Evolutionary conservation across 2,329 filamentous ascomycete species (phyloP).

Genomic region (Emericellopsis cladophorae): DNA sequence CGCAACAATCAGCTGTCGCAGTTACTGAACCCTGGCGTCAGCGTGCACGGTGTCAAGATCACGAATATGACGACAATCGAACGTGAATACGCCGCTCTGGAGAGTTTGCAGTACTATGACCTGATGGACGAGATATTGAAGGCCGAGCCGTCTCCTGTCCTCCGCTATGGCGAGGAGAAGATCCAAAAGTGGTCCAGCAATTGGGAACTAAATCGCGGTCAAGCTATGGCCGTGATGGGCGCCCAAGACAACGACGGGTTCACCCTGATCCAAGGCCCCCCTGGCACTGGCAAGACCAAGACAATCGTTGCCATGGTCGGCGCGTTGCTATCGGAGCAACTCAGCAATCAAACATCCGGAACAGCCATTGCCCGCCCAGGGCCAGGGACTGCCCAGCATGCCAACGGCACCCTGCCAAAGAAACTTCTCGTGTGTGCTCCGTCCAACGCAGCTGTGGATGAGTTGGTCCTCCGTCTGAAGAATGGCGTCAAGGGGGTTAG

Average conservation of each 20-base stretch:
- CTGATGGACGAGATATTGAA: constrained; percentile 83
- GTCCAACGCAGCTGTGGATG: constrained; percentile 95
- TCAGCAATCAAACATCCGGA: constrained; percentile 16
- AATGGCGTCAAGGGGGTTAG: constrained; percentile 66
- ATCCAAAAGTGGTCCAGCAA: constrained; percentile 57
- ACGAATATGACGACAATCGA: constrained; percentile 91
- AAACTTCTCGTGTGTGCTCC: constrained; percentile 96
- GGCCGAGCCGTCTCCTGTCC: constrained; percentile 79
- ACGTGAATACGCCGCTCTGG: constrained; percentile 84
- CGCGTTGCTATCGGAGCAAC: constrained; percentile 42
- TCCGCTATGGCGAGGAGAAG: constrained; percentile 66
- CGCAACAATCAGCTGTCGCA: constrained; percentile 47
- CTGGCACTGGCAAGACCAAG: constrained; percentile 96
- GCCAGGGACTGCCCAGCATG: constrained; percentile 10
- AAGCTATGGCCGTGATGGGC: constrained; percentile 83
- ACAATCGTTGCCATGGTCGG: constrained; percentile 96
- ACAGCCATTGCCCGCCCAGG: constrained; percentile 16
- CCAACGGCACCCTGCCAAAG: constrained; percentile 36
- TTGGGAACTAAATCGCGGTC: constrained; percentile 77
- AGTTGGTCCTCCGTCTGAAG: constrained; percentile 87
- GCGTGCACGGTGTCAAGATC: constrained; percentile 67
- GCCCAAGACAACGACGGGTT: constrained; percentile 95
- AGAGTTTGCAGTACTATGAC: constrained; percentile 90
- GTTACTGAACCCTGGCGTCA: constrained; percentile 54
- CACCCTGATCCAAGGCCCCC: constrained; percentile 88